Percentiles rank a stretch among this genome's conserved stretches.
These are phyloP conservation scores for Jatropha podagrica DNA, from an alignment of 441 rosid species.

Conservation along the genomic window DNA sequence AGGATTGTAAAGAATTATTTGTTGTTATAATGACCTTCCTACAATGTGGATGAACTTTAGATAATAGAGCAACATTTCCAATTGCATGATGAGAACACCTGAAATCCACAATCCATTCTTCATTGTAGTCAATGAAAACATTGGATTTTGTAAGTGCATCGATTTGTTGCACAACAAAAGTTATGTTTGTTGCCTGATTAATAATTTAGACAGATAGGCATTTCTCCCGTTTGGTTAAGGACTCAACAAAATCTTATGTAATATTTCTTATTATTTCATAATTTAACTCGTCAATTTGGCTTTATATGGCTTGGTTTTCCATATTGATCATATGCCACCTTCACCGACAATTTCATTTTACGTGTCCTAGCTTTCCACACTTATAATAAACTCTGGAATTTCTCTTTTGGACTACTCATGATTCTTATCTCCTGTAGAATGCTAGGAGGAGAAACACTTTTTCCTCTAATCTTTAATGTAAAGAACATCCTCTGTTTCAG, in stretches of 20 bases:
- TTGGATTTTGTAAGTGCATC: too few relatives aligned
- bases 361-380: background rate
- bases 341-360: background rate
- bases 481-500: background rate
- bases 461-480: background rate
- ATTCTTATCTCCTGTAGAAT: background rate
- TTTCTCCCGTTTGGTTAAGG: background rate
- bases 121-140: too few relatives aligned
- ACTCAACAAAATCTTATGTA: background rate
- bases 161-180: background rate
- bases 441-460: background rate
- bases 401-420: background rate
- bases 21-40: slow-evolving; percentile 8
- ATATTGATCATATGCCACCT: background rate
- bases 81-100: too few relatives aligned
- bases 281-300: background rate
- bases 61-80: too few relatives aligned
- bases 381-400: background rate
- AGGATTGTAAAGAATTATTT: slow-evolving; percentile 6
- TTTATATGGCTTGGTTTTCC: background rate
- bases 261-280: background rate
- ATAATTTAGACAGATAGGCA: background rate
- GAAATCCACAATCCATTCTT: too few relatives aligned
- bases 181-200: background rate
- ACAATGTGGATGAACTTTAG: background rate